Evolutionary conservation across 2,329 filamentous ascomycete genomes (phyloP), one percentile per base, ranked within the genome.

Genomic region (Aspergillus awamori): DNA sequence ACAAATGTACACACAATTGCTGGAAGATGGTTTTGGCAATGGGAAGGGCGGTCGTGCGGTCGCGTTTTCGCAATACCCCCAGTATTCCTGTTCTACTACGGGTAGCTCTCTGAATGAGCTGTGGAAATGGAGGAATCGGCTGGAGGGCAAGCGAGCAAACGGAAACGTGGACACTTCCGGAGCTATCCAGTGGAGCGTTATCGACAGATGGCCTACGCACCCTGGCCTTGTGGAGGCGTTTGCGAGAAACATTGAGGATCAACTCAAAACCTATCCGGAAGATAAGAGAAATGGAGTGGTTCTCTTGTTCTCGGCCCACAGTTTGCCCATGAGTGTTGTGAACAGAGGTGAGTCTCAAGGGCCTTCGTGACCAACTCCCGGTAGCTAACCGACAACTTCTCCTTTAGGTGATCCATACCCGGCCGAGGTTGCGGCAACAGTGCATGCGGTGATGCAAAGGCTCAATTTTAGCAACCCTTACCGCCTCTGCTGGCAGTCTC

Each of bases 21-120:
- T 99, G 24, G 87, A 87, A 7, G 95, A 99, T 74, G 95, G 95
- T 0, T 97, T 98, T 73, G 94, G 93, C 10, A 87, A 88, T 57
- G 93, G 94, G 4, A 92, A 87, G 63, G 93, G 93, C n/a, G 94
- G 94, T 3, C 86, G 95, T 61, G 95, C 96, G 1, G 93, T 99
- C 4, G 95, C 95, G 1, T 99, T 99, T 74, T 97, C 94, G 28
- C 95, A 99, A 78, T 99, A 99, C 71, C 95, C 95, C 2, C 95
- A 99, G 76, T 99, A 99, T 79, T 97, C 92, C 20, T 99, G 96
- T 80, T 97, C 93, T 20, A 99, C 95, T 1, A 99, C 95, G 0
- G 95, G 95, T 22, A 97, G 92, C 77, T 97, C 92, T 64, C 80
- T 99, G 60, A 99, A 99, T 72, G 95, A 99, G 80, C 80, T 99